phyloP scores from a whole-genome alignment of 306 rosid genomes.

The Mucuna pruriens region DNA sequence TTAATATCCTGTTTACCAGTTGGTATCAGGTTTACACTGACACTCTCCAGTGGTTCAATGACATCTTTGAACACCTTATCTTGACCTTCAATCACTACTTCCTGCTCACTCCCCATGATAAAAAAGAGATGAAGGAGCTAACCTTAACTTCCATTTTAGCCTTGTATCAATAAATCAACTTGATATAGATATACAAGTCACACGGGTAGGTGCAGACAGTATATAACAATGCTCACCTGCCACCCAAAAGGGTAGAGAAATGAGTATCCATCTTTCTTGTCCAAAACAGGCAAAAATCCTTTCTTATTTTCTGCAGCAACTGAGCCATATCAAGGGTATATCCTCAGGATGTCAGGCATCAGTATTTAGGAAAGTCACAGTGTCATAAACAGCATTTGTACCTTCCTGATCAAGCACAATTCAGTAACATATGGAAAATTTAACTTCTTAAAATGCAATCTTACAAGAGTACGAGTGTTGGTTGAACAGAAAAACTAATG shows the following conservation, averaged over 20 bases:
- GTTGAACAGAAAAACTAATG: conserved; percentile 66
- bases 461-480: conserved; percentile 79
- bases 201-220: conserved; percentile 17
- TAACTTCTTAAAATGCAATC: conserved; percentile 49
- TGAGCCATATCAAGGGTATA: conserved; percentile 94
- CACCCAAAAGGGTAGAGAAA: conserved; percentile 95
- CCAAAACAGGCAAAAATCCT: conserved; percentile 72
- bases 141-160: conserved; percentile 37
- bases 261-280: conserved; percentile 86
- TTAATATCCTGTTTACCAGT: conserved; percentile 79
- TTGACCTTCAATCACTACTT: conserved; percentile 84
- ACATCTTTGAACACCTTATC: conserved; percentile 99
- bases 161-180: conserved; percentile 28
- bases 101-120: conserved; percentile 64
- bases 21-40: conserved; percentile 72
- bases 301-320: conserved; percentile 97
- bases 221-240: conserved; percentile 67
- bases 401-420: conserved; percentile 25
- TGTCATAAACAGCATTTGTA: conserved; percentile 33
- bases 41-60: conserved; percentile 89
- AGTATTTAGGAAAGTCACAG: conserved; percentile 47
- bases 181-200: conserved; percentile 31
- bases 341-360: conserved; percentile 66
- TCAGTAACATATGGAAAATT: conserved; percentile 26
- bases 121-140: conserved; percentile 32